These are phyloP conservation scores for Blastocystis sp. DNA, from an alignment of 352 stramenopile genomes.

Conservation along the genomic window DNA sequence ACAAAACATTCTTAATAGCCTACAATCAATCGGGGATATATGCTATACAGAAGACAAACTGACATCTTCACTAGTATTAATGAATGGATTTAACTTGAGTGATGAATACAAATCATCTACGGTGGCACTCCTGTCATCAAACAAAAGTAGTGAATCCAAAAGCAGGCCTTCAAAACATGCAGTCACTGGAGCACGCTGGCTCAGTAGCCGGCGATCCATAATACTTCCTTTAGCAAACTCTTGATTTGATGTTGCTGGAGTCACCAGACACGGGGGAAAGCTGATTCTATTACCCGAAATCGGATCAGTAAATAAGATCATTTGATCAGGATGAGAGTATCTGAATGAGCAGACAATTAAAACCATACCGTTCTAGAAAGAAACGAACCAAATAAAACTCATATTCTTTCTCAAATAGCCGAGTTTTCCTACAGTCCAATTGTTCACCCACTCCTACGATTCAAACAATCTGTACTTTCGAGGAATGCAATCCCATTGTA, in stretches of 20 bases:
- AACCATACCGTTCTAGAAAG: background rate
- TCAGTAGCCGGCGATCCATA: background rate
- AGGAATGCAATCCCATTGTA: background rate
- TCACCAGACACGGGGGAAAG: constrained; percentile 27
- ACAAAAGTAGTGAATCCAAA: constrained; percentile 9
- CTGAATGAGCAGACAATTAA: background rate
- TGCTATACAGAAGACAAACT: background rate
- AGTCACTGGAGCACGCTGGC: background rate
- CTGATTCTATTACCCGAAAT: background rate
- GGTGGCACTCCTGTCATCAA: background rate
- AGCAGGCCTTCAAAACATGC: constrained; percentile 35
- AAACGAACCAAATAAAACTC: background rate
- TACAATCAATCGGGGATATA: background rate
- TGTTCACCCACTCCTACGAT: background rate
- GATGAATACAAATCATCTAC: background rate
- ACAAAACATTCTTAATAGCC: background rate
- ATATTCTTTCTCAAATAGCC: constrained; percentile 10
- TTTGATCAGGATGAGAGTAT: background rate
- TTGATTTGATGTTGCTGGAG: background rate
- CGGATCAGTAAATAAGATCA: background rate
- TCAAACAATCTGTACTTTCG: constrained; percentile 36
- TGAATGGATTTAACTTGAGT: background rate
- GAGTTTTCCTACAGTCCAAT: background rate
- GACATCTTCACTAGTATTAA: background rate
- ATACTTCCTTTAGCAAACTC: constrained; percentile 2